phyloP scores from a whole-genome alignment of 768 basidiomycete genomes.

The Dictyophora rubrovolvata region DNA sequence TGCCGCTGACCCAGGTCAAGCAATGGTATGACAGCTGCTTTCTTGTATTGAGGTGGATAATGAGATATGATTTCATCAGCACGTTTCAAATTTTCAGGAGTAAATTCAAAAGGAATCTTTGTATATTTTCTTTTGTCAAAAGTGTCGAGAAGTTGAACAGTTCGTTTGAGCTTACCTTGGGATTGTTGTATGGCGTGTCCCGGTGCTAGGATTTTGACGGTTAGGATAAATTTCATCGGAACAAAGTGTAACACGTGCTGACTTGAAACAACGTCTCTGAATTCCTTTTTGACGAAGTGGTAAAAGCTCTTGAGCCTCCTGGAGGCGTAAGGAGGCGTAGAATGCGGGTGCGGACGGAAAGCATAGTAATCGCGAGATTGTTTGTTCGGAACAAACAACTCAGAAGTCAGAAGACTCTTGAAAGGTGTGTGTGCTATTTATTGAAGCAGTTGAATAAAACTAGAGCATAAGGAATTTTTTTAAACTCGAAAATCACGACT shows the following conservation, averaged over 20 bases:
- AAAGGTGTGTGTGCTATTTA: too few relatives aligned
- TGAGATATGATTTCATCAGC: slow-evolving; percentile 84
- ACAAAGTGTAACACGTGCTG: background rate
- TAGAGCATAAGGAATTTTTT: too few relatives aligned
- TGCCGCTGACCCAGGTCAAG: slow-evolving; percentile 95
- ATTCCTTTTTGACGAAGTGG: background rate
- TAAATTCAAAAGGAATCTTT: slow-evolving; percentile 87
- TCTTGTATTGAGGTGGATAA: slow-evolving; percentile 98
- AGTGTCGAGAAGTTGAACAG: background rate
- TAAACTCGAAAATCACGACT: too few relatives aligned
- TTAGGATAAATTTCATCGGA: background rate
- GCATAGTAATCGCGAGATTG: background rate
- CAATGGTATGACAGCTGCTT: slow-evolving; percentile 94
- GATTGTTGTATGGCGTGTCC: slow-evolving; percentile 90
- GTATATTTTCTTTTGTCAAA: background rate
- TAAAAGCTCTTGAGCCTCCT: background rate
- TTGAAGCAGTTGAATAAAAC: too few relatives aligned
- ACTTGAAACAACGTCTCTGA: slow-evolving; percentile 8
- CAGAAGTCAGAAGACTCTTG: background rate
- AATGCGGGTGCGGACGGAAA: slow-evolving; percentile 1
- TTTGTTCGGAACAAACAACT: slow-evolving; percentile 1
- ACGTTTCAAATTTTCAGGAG: slow-evolving; percentile 67
- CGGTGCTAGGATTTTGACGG: slow-evolving; percentile 57
- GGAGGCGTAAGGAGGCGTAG: background rate
- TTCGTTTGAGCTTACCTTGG: slow-evolving; percentile 43